Evolutionary conservation across 208 protist species (phyloP).

Genomic region (Herpetomonas muscarum): DNA sequence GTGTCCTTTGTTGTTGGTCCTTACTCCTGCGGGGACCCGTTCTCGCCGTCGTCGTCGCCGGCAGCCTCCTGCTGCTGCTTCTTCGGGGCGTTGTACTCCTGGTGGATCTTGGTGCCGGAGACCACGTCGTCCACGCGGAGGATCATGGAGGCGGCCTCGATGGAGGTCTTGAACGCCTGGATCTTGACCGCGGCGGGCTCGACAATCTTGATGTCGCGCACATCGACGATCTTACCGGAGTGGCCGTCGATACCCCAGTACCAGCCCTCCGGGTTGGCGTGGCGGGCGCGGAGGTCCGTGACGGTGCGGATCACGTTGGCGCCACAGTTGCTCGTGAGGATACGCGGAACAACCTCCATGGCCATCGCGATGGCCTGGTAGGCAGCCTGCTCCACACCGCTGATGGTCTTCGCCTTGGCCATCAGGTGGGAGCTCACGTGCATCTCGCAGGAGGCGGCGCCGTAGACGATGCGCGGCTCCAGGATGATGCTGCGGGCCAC

Average conservation of each 20-base stretch:
- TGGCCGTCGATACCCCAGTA: slow-evolving; percentile 98
- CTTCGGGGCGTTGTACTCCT: slow-evolving; percentile 56
- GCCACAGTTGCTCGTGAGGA: slow-evolving; percentile 99
- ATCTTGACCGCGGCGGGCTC: slow-evolving; percentile 98
- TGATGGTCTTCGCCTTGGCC: slow-evolving; percentile 93
- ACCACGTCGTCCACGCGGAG: slow-evolving; percentile 99
- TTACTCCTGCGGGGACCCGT: background rate
- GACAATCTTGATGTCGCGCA: slow-evolving; percentile 95
- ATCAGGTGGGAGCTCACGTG: slow-evolving; percentile 91
- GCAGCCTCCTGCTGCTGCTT: slow-evolving; percentile 54
- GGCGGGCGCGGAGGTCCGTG: slow-evolving; percentile 97
- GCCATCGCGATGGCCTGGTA: slow-evolving; percentile 96
- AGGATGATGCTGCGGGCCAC: slow-evolving; percentile 98
- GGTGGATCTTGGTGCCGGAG: slow-evolving; percentile 90
- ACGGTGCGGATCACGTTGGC: slow-evolving; percentile 97
- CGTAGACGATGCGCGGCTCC: slow-evolving; percentile 97
- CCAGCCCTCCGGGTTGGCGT: slow-evolving; percentile 81
- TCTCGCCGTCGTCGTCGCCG: slow-evolving; percentile 42
- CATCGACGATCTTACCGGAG: slow-evolving; percentile 95
- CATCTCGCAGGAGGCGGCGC: slow-evolving; percentile 99
- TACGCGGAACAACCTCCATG: slow-evolving; percentile 96
- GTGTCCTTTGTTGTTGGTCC: slow-evolving; percentile 1
- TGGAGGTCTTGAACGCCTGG: slow-evolving; percentile 98
- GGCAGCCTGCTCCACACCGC: slow-evolving; percentile 96
- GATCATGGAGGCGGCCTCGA: slow-evolving; percentile 98